Percentiles rank a stretch among this genome's conserved stretches.
These are phyloP conservation scores for Cynara cardunculus DNA, from an alignment of 129 eudicot species.

Conservation along the genomic window DNA sequence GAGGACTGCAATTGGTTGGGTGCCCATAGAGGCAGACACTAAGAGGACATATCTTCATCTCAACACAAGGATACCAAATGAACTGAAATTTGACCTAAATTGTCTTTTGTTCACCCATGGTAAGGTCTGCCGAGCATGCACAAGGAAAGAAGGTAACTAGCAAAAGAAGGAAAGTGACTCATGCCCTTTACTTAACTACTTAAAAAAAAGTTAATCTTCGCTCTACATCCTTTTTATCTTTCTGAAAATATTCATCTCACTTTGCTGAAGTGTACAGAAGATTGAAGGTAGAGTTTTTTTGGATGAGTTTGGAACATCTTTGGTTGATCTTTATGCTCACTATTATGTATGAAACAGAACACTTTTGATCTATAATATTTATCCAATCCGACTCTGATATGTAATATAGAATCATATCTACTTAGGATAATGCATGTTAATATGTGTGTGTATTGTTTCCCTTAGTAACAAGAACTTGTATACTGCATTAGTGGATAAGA, in stretches of 20 bases:
- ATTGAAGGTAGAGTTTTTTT: slow-evolving; percentile 1
- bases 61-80: slow-evolving; percentile 62
- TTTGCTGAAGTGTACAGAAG: slow-evolving; percentile 18
- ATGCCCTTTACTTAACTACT: slow-evolving; percentile 61
- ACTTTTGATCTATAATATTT: neutral
- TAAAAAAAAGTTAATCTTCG: slow-evolving; percentile 8
- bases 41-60: too few species aligned
- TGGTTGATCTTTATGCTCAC: slow-evolving; percentile 5
- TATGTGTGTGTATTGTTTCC: neutral
- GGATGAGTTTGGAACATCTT: slow-evolving; percentile 4
- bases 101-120: slow-evolving; percentile 91
- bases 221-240: neutral
- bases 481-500: slow-evolving; percentile 26
- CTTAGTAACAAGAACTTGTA: neutral
- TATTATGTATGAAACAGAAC: neutral
- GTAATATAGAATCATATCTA: slow-evolving; percentile 4
- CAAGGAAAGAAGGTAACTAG: slow-evolving; percentile 34
- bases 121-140: slow-evolving; percentile 62
- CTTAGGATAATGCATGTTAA: slow-evolving; percentile 12
- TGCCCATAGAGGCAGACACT: too few species aligned
- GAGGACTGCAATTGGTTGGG: too few species aligned
- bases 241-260: neutral
- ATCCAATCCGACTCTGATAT: neutral
- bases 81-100: slow-evolving; percentile 75
- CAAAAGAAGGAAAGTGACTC: slow-evolving; percentile 30